These are phyloP conservation scores for Penicillium sp. DNA, from an alignment of 2,329 filamentous ascomycete genomes.

Conservation along the genomic window DNA sequence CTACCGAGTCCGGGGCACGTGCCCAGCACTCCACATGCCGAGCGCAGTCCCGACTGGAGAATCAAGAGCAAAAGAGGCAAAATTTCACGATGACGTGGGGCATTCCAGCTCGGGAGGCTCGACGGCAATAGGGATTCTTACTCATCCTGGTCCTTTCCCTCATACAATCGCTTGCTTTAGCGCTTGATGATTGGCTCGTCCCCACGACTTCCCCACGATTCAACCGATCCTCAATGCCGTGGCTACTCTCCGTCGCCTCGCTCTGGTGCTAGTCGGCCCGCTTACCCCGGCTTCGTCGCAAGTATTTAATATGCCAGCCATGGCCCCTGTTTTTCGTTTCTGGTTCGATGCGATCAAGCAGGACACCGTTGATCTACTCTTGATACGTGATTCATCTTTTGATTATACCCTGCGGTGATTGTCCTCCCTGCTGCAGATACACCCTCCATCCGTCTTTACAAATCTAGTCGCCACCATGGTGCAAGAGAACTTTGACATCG, in stretches of 20 bases:
- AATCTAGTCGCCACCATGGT: constrained; percentile 23
- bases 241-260: constrained; percentile 25
- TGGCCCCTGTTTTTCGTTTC: constrained; percentile 14
- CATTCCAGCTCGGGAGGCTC: constrained; percentile 20
- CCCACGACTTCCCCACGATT: constrained; percentile 9
- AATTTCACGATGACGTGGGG: constrained; percentile 4
- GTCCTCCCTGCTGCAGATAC: not conserved
- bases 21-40: too few species aligned
- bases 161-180: not conserved
- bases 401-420: not conserved
- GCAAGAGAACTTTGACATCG: constrained; percentile 57
- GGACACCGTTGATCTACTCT: not conserved
- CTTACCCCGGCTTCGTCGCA: constrained; percentile 16
- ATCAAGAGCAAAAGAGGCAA: not conserved
- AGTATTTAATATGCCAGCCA: constrained; percentile 28
- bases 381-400: not conserved
- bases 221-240: constrained; percentile 35
- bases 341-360: constrained; percentile 7
- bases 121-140: constrained; percentile 28
- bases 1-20: too few species aligned
- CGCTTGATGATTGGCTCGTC: constrained; percentile 8
- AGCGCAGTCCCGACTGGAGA: too few species aligned
- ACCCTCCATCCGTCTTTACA: not conserved
- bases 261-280: constrained; percentile 5
- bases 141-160: not conserved